Conservation (phyloP, 192 early-diverging fungal genomes). For the Coemansia aciculifera region DNA sequence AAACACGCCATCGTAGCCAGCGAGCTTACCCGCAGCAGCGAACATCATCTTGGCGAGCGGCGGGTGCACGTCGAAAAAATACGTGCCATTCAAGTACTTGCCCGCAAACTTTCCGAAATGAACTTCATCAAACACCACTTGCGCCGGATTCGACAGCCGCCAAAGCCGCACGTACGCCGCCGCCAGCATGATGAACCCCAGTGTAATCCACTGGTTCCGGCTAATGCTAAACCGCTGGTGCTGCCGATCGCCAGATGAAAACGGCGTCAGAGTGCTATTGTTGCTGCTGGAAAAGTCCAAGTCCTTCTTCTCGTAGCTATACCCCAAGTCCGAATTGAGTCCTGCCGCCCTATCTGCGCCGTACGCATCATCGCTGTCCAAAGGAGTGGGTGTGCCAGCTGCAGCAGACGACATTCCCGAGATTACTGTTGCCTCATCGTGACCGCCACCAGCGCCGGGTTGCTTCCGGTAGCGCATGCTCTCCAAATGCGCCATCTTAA, state of each 20-base stretch:
- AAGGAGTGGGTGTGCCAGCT: slow-evolving; percentile 23
- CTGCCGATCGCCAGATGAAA: slow-evolving; percentile 21
- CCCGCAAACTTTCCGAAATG: slow-evolving; percentile 98
- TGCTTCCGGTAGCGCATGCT: slow-evolving; percentile 57
- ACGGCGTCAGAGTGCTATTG: slow-evolving; percentile 8
- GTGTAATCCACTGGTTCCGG: slow-evolving; percentile 50
- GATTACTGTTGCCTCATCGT: slow-evolving; percentile 52
- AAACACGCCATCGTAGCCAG: slow-evolving; percentile 92
- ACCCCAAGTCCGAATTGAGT: slow-evolving; percentile 30
- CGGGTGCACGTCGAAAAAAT: slow-evolving; percentile 96
- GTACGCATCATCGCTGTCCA: slow-evolving; percentile 15
- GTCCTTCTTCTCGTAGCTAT: slow-evolving; percentile 56
- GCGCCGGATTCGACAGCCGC: slow-evolving; percentile 29
- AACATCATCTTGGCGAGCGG: slow-evolving; percentile 93
- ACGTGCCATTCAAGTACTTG: slow-evolving; percentile 81
- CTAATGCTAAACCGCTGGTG: slow-evolving; percentile 33
- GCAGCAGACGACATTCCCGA: slow-evolving; percentile 42
- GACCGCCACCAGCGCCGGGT: slow-evolving; percentile 44
- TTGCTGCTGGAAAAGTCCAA: slow-evolving; percentile 29
- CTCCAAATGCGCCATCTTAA: slow-evolving; percentile 53
- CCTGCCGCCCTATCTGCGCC: slow-evolving; percentile 11
- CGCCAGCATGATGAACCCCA: slow-evolving; percentile 43
- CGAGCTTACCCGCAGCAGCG: slow-evolving; percentile 72
- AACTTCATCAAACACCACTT: slow-evolving; percentile 90
- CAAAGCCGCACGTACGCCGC: slow-evolving; percentile 52